A percentile compares a stretch with the other conserved stretches of the same genome.
Conservation (phyloP, 768 basidiomycete species). For the Filobasidium wieringae region DNA sequence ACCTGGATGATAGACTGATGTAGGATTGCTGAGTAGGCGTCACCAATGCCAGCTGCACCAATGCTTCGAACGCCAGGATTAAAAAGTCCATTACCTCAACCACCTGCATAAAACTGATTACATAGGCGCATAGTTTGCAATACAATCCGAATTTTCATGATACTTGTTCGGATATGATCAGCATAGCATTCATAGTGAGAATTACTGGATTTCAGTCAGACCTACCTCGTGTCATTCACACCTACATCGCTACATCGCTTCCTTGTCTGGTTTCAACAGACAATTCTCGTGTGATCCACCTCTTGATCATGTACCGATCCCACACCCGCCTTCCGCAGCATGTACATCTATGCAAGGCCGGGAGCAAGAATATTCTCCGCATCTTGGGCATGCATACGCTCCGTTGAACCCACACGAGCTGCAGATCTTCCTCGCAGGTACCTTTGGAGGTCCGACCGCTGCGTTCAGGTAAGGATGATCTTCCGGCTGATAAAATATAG, state of each 20-base stretch:
- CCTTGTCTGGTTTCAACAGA: too few species aligned
- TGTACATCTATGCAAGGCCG: constrained; percentile 25
- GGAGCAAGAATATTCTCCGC: constrained; percentile 32
- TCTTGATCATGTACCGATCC: constrained; percentile 24
- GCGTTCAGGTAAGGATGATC: constrained; percentile 18
- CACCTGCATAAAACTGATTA: too few species aligned
- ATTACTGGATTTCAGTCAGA: too few species aligned
- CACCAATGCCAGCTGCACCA: neutral
- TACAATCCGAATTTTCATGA: too few species aligned
- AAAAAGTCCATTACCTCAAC: neutral
- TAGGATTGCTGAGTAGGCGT: neutral
- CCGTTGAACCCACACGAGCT: constrained; percentile 35
- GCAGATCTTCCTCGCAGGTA: constrained; percentile 26
- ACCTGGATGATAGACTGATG: neutral
- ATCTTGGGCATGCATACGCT: constrained; percentile 26
- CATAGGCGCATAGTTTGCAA: too few species aligned
- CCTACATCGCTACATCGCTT: too few species aligned
- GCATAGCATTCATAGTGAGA: too few species aligned
- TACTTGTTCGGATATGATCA: too few species aligned
- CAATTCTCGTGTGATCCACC: too few species aligned
- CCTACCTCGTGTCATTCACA: too few species aligned
- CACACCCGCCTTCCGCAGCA: constrained; percentile 34
- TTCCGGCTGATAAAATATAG: neutral
- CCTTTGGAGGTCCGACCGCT: constrained; percentile 15
- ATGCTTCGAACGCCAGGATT: neutral